Base-by-base conservation (phyloP, 2,329 filamentous ascomycete genomes). In the Neodidymelliopsis sp. region DNA sequence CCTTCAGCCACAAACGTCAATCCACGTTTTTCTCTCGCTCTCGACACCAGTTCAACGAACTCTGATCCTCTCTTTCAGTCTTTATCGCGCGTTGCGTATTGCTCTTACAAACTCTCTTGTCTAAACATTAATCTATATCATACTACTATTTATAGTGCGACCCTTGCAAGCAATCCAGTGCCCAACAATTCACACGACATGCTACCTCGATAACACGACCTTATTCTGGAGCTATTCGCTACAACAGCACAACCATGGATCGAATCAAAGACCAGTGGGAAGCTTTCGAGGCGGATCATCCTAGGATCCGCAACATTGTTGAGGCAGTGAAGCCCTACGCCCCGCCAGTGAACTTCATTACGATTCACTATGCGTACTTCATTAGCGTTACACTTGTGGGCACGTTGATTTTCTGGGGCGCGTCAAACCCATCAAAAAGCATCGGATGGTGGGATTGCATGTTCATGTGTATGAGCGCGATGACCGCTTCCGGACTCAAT, bases 271-370 rank as follows among this genome's bases (percentile, higher is more conserved):
- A 36, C 18, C 34, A 42, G 23, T 54, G 51, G 51, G 42, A 47
- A 27, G 33, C 47, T 37, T 41, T 54, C 19, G 31, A 47, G 28
- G 31, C 23, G 29, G 10, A 51, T 25, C 51, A 54, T 44, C 31
- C 51, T 22, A 47, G 37, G 24, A 36, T 51, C 15, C 47, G 42
- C 42, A 54, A 34, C 13, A 43, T 54, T 22, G 27, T 54, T 48
- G 47, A 54, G 12, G 20, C 41, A 18, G 51, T 51, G 47, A 54
- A 53, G 36, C 59, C 54, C 4, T 62, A 60, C 39, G 45, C 53
- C 44, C 59, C 59, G 30, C 59, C 59, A 38, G 35, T 58, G 10
- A 62, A 62, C 48, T 62, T 62, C 52, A 62, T 62, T 36, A 62
- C 59, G 27, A 8, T 62, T 11, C 59, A 62, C 40, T 62, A 62